A percentile compares a stretch with the other conserved stretches of the same genome.
phyloP scores from a whole-genome alignment of 768 basidiomycete species.

The Amanita subjunquillea region DNA sequence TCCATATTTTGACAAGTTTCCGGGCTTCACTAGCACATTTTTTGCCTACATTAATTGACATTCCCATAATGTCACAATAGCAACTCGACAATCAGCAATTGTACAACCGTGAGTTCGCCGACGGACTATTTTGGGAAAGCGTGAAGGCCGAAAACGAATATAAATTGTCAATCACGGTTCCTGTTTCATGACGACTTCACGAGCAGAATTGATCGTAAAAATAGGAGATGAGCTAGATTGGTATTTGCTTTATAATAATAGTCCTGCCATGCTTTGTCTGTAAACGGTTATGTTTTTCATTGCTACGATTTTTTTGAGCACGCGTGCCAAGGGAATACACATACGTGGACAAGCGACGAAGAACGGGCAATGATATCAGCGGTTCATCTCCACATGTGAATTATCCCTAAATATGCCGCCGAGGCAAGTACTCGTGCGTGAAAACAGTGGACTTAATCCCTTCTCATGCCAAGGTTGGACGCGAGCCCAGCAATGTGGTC shows the following conservation, averaged over 20 bases:
- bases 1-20: background rate
- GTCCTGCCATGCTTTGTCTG: background rate
- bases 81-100: background rate
- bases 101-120: constrained; percentile 1
- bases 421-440: too few relatives aligned
- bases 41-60: background rate
- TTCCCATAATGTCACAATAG: background rate
- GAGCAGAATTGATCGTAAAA: background rate
- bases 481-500: background rate
- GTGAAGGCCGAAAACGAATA: background rate
- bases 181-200: background rate
- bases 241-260: background rate
- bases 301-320: background rate
- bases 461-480: background rate
- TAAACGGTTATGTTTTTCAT: background rate
- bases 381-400: too few relatives aligned
- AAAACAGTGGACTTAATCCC: too few relatives aligned
- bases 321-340: too few relatives aligned
- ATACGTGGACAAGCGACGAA: too few relatives aligned
- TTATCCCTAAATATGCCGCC: too few relatives aligned
- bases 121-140: background rate
- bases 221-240: background rate
- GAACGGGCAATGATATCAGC: too few relatives aligned
- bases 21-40: background rate
- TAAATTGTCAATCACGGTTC: background rate